phyloP scores from a whole-genome alignment of 768 basidiomycete genomes.

The Pleurotus tuoliensis region DNA sequence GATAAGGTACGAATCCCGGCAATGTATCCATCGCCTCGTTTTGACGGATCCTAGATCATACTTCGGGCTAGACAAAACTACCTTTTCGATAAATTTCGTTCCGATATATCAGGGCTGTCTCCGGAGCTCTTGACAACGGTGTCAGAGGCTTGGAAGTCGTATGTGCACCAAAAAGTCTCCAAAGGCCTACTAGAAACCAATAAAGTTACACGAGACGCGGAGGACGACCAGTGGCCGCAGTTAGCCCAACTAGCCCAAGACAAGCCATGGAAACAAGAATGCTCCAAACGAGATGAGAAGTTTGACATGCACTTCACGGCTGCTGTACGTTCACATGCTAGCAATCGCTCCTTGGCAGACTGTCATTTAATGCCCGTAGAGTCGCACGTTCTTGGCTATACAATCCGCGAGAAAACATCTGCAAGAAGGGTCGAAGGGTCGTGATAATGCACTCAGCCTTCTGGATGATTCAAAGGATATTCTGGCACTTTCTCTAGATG shows the following conservation, averaged over 20 bases:
- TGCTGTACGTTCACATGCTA: conserved; percentile 49
- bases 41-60: conserved; percentile 67
- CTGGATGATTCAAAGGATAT: conserved; percentile 78
- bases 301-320: conserved; percentile 85
- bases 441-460: conserved; percentile 48
- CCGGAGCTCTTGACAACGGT: conserved; percentile 54
- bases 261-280: conserved; percentile 63
- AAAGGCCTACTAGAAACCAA: conserved; percentile 57
- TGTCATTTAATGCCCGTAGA: conserved; percentile 24
- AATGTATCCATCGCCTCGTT: not conserved
- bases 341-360: not conserved
- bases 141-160: conserved; percentile 59
- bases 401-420: conserved; percentile 41
- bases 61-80: conserved; percentile 81
- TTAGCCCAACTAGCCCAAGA: conserved; percentile 44
- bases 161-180: conserved; percentile 58
- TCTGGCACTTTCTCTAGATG: conserved; percentile 68
- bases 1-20: conserved; percentile 71
- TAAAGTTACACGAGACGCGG: conserved; percentile 37
- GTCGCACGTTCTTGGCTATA: conserved; percentile 50
- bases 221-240: conserved; percentile 53
- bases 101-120: conserved; percentile 51
- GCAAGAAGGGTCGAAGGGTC: conserved; percentile 33
- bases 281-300: conserved; percentile 81
- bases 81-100: conserved; percentile 59